These are phyloP conservation scores for Termitomyces bulborhizus DNA, from an alignment of 768 basidiomycete species.

Conservation along the genomic window DNA sequence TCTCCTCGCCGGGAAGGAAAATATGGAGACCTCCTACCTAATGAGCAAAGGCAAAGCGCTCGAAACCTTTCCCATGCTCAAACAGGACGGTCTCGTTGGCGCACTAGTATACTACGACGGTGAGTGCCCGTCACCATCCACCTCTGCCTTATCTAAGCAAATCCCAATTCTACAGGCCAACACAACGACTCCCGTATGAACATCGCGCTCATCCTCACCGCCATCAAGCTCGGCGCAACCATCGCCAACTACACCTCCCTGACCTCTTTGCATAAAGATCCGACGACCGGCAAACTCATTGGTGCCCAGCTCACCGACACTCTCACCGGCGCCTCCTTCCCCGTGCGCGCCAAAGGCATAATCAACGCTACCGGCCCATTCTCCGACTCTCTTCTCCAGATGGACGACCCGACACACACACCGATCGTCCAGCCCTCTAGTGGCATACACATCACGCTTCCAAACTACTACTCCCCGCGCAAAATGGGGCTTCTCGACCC, in stretches of 20 bases:
- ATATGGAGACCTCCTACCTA: constrained; percentile 93
- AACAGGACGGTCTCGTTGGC: constrained; percentile 85
- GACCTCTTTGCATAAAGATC: constrained; percentile 64
- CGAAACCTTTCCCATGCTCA: constrained; percentile 96
- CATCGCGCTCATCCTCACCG: constrained; percentile 89
- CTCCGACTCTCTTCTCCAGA: constrained; percentile 74
- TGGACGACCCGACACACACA: constrained; percentile 72
- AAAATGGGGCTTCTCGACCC: constrained; percentile 96
- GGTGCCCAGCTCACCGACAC: constrained; percentile 78
- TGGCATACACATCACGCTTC: constrained; percentile 94
- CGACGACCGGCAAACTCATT: constrained; percentile 45
- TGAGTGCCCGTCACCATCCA: constrained; percentile 22
- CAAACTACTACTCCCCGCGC: constrained; percentile 93
- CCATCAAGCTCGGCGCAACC: constrained; percentile 84
- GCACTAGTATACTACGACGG: constrained; percentile 98
- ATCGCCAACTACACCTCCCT: constrained; percentile 91
- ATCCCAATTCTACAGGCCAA: constrained; percentile 51
- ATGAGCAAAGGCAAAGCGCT: constrained; percentile 93
- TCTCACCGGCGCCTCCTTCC: constrained; percentile 77
- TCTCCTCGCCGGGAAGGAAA: constrained; percentile 88
- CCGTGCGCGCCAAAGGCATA: constrained; percentile 82
- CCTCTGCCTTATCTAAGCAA: not conserved
- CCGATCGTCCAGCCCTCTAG: constrained; percentile 91
- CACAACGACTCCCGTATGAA: constrained; percentile 99
- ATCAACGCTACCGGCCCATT: constrained; percentile 98